A percentile compares a stretch with the other conserved stretches of the same genome.
phyloP scores from a whole-genome alignment of 441 rosid genomes.

The Hura crepitans region DNA sequence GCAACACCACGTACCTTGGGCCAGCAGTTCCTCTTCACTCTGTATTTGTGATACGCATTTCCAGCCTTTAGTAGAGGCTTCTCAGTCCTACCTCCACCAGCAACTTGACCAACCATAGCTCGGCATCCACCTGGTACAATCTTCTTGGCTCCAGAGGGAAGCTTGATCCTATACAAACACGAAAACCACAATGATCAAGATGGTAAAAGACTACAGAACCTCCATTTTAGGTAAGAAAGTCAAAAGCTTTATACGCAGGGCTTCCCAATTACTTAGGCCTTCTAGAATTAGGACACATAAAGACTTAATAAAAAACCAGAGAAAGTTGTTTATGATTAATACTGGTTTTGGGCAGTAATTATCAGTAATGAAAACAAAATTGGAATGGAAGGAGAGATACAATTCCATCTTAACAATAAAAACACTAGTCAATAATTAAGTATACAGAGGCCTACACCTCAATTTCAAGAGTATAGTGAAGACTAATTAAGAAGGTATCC shows the following conservation, averaged over 20 bases:
- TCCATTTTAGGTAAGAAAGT: neutral
- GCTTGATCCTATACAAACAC: slow-evolving; percentile 2
- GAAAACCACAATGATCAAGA: neutral
- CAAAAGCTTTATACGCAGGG: neutral
- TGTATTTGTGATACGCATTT: slow-evolving; percentile 10
- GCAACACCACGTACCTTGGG: slow-evolving; percentile 13
- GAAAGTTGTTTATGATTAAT: too few relatives aligned
- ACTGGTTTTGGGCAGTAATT: too few relatives aligned
- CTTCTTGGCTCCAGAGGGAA: slow-evolving; percentile 12
- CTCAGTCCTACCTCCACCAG: slow-evolving; percentile 11
- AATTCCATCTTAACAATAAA: neutral
- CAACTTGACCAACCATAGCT: slow-evolving; percentile 8
- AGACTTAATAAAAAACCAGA: too few relatives aligned
- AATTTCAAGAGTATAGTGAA: neutral
- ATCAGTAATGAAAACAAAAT: neutral
- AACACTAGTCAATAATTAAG: neutral
- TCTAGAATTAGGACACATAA: too few relatives aligned
- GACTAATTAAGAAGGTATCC: neutral
- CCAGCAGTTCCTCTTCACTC: slow-evolving; percentile 14
- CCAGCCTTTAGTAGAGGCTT: slow-evolving; percentile 11
- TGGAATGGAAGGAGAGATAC: neutral
- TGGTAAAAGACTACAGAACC: neutral
- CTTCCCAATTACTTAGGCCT: too few relatives aligned
- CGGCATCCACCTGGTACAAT: slow-evolving; percentile 10
- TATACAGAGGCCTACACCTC: neutral